Evolutionary conservation across 2,329 filamentous ascomycete species (phyloP).

Genomic region (Aspergillus novofumigatus): DNA sequence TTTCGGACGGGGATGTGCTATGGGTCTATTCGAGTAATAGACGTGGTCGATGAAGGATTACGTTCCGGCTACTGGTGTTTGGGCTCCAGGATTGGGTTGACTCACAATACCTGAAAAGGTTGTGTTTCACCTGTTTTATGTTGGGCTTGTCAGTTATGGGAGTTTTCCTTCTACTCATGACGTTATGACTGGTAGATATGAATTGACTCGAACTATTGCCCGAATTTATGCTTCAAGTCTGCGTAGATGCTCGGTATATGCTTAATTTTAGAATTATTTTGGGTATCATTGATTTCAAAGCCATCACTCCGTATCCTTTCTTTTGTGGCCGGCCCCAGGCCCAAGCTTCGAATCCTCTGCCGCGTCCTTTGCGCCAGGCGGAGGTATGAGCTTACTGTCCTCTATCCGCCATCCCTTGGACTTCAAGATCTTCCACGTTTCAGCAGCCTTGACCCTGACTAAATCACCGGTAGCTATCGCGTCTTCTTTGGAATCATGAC

Average conservation of each 20-base stretch:
- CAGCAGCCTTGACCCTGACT: constrained; percentile 65
- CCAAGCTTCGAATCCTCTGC: constrained; percentile 13
- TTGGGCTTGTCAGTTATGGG: constrained; percentile 1
- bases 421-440: constrained; percentile 66
- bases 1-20: constrained; percentile 2
- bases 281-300: constrained; percentile 5
- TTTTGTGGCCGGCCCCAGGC: constrained; percentile 24
- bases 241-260: not conserved
- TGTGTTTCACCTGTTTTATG: not conserved
- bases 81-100: not conserved
- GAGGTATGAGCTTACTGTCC: constrained; percentile 41
- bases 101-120: constrained; percentile 11
- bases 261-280: not conserved
- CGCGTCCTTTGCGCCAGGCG: constrained; percentile 16
- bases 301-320: constrained; percentile 3
- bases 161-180: constrained; percentile 25
- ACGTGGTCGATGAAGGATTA: constrained; percentile 10
- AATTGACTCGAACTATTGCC: constrained; percentile 20
- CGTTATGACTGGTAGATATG: constrained; percentile 29
- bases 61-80: not conserved
- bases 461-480: constrained; percentile 84
- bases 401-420: constrained; percentile 63
- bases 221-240: not conserved
- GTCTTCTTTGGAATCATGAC: constrained; percentile 92
- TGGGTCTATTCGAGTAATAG: constrained; percentile 10